Evolutionary conservation across 441 rosid genomes (phyloP).

Genomic region (Brassica hybrid): DNA sequence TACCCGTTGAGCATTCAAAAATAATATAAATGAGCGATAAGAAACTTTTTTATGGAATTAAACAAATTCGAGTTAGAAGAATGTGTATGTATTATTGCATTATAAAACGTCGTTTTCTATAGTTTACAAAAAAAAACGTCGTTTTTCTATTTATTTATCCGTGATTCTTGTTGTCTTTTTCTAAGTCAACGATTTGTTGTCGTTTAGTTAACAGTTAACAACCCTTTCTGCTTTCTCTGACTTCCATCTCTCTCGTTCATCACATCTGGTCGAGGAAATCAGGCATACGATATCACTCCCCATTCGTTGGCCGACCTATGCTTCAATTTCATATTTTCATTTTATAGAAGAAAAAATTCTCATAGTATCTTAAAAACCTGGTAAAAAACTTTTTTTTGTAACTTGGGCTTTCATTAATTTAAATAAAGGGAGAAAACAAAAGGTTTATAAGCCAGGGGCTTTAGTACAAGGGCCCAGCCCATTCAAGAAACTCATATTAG

Average conservation of each 20-base stretch:
- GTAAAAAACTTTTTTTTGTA: background rate
- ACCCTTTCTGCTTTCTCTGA: background rate
- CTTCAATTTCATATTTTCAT: background rate
- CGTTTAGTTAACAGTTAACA: background rate
- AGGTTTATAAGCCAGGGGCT: too few species aligned
- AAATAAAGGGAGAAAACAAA: too few species aligned
- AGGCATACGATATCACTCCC: background rate
- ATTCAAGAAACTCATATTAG: too few species aligned
- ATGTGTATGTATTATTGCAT: background rate
- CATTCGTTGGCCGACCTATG: slow-evolving; percentile 23
- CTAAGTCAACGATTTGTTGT: slow-evolving; percentile 27
- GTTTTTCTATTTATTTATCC: background rate
- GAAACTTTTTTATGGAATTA: background rate
- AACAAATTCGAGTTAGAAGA: background rate
- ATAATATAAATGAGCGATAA: too few species aligned
- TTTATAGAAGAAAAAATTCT: background rate
- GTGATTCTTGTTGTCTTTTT: background rate
- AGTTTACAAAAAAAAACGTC: too few species aligned
- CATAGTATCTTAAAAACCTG: background rate
- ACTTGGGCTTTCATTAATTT: too few species aligned
- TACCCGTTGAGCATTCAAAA: background rate
- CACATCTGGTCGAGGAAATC: slow-evolving; percentile 21
- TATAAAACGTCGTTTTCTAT: background rate
- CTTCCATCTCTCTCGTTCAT: background rate
- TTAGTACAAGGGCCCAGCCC: too few species aligned